phyloP scores from a whole-genome alignment of 805 yeast genomes.

The Yarrowia sp. region DNA sequence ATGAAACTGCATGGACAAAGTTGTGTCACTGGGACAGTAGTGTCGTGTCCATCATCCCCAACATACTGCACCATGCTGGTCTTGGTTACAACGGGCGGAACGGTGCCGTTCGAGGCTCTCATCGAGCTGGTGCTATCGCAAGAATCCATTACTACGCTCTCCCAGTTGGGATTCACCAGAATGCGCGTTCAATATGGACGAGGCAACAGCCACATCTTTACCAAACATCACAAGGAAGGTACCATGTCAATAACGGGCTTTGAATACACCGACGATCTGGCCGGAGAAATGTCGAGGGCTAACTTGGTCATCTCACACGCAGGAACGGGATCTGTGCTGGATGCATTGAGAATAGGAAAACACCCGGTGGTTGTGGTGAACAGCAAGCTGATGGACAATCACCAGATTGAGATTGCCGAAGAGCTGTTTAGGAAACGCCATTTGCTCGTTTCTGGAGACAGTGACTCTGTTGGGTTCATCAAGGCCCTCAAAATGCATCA shows the following conservation, averaged over 20 bases:
- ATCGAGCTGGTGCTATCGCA: slow-evolving; percentile 44
- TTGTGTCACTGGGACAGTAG: neutral
- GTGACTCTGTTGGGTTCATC: slow-evolving; percentile 2
- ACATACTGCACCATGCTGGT: slow-evolving; percentile 27
- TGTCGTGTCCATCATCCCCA: neutral
- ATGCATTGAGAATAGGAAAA: slow-evolving; percentile 56
- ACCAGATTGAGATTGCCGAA: slow-evolving; percentile 73
- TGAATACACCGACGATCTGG: slow-evolving; percentile 45
- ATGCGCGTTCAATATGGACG: slow-evolving; percentile 62
- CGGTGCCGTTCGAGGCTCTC: slow-evolving; percentile 70
- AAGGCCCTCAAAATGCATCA: neutral
- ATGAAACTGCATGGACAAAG: slow-evolving; percentile 2
- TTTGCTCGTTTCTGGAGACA: slow-evolving; percentile 30
- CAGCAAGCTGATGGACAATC: slow-evolving; percentile 75
- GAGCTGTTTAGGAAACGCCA: slow-evolving; percentile 44
- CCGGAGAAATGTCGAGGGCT: slow-evolving; percentile 43
- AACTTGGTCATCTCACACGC: slow-evolving; percentile 83
- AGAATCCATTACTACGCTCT: slow-evolving; percentile 41
- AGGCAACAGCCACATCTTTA: slow-evolving; percentile 33
- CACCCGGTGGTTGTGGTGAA: slow-evolving; percentile 70
- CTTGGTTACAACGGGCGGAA: slow-evolving; percentile 85
- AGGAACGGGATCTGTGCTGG: slow-evolving; percentile 87
- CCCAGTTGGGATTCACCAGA: slow-evolving; percentile 39
- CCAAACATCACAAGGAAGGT: slow-evolving; percentile 6
- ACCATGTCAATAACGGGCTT: slow-evolving; percentile 44